Percentiles rank a stretch among this genome's conserved stretches.
Conservation (phyloP, 257 asterid genomes). For the Nicotiana undulata region DNA sequence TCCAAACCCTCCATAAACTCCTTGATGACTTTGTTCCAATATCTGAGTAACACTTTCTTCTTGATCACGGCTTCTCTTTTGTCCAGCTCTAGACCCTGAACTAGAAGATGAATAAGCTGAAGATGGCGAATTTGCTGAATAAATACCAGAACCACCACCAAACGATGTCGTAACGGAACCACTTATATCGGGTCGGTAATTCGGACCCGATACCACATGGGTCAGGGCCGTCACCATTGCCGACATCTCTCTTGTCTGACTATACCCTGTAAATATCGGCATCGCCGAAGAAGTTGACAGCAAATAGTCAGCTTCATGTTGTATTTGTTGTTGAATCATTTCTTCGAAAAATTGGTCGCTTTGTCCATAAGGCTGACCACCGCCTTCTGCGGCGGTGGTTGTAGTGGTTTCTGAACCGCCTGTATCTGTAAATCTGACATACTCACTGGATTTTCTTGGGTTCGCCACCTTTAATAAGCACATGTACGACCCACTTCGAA, state of each 20-base stretch:
- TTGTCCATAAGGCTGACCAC: background rate
- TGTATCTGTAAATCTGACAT: slow-evolving; percentile 30
- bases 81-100: slow-evolving; percentile 68
- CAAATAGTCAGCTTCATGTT: slow-evolving; percentile 15
- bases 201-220: slow-evolving; percentile 51
- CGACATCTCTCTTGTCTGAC: slow-evolving; percentile 42
- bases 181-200: slow-evolving; percentile 17
- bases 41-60: slow-evolving; percentile 30
- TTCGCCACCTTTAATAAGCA: slow-evolving; percentile 67
- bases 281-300: slow-evolving; percentile 29
- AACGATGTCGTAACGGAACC: slow-evolving; percentile 22
- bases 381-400: background rate
- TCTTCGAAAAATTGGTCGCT: background rate
- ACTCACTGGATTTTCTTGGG: slow-evolving; percentile 32
- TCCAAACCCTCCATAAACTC: slow-evolving; percentile 24
- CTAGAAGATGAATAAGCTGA: slow-evolving; percentile 57
- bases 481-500: slow-evolving; percentile 20
- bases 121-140: slow-evolving; percentile 35
- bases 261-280: slow-evolving; percentile 26
- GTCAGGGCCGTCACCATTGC: slow-evolving; percentile 62
- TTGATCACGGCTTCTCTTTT: slow-evolving; percentile 55
- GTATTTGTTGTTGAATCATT: slow-evolving; percentile 15
- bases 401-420: background rate
- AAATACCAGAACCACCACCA: slow-evolving; percentile 17
- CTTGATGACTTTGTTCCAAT: slow-evolving; percentile 18